Conservation (phyloP, 495 filamentous ascomycete species). For the Pyrenopolyporus hunteri region DNA sequence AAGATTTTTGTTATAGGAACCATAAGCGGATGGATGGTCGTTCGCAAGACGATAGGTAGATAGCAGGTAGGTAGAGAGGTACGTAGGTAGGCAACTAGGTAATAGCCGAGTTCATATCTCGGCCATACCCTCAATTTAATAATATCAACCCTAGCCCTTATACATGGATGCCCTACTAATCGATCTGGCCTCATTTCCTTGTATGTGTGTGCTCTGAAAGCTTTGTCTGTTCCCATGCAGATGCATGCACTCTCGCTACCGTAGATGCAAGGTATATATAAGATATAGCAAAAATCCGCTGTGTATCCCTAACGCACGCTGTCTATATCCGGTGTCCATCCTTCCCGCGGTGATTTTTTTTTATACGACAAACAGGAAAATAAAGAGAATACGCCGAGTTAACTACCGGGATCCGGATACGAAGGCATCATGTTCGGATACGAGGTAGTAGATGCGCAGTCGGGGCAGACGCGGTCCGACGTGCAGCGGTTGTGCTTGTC, state of each 20-base stretch:
- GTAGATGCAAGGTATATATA: constrained; percentile 24
- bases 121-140: constrained; percentile 2
- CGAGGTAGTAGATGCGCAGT: constrained; percentile 24
- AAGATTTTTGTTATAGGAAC: too few species aligned
- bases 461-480: constrained; percentile 32
- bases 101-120: not conserved
- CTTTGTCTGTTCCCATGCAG: constrained; percentile 14
- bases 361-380: too few species aligned
- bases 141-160: constrained; percentile 63
- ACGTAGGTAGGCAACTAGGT: too few species aligned
- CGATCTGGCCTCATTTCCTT: constrained; percentile 24
- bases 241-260: constrained; percentile 16
- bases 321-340: constrained; percentile 31
- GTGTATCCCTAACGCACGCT: constrained; percentile 19
- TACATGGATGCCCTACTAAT: constrained; percentile 8
- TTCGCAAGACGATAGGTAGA: too few species aligned
- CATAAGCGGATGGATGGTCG: too few species aligned
- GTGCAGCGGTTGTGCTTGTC: constrained; percentile 39
- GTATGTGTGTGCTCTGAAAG: not conserved
- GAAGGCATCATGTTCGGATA: constrained; percentile 35
- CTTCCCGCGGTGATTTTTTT: too few species aligned
- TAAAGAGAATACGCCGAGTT: too few species aligned
- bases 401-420: constrained; percentile 29
- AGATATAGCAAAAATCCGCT: constrained; percentile 16
- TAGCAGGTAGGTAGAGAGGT: too few species aligned